Evolutionary conservation across 352 stramenopile genomes (phyloP), one percentile per base, ranked within the genome.

Genomic region (Globisporangium ultimum): DNA sequence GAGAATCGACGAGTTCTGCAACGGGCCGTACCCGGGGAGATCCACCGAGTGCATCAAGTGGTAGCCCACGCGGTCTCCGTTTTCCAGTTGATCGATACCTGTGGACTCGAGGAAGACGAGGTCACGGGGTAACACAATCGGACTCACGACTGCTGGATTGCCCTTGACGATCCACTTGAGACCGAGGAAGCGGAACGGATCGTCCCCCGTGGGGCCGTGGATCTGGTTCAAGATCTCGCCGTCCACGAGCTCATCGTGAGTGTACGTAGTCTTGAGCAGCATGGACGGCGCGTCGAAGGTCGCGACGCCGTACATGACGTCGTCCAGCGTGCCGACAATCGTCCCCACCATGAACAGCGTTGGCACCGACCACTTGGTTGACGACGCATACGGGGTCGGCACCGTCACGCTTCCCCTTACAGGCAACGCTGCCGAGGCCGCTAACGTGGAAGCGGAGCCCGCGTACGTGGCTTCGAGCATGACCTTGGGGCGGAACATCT

Each of bases 251-350:
- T 72, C 74, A 60, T 90, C 78, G 15, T 79, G 65, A 10, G 68
- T 72, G 59, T 71, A 86, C 1, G 66, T 73, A 10, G 75, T 78
- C 52, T 82, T 80, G 54, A 88, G 69, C 36, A 73, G 67, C 52
- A 87, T 84, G 8, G 67, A 65, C 20, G 76, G 68, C 15, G 80
- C 68, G 21, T 71, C 71, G 17, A 68, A 68, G 20, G 72, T 67
- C 20, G 74, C 66, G 12, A 72, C 41, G n/a, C 73, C 77, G 58
- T 85, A 89, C 74, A 91, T 84, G 51, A 87, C 58, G 53, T 88
- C 79, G 24, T 91, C 74, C 36, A 91, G 60, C 22, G 60, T 70
- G 13, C 78, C 76, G 7, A 70, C 59, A 17, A 88, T 50, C 7
- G 76, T 74, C 8, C 80, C 80, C 11, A 85, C 58, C 40, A 85